These are phyloP conservation scores for Teratosphaeria viscida DNA, from an alignment of 2,329 filamentous ascomycete genomes.

Conservation along the genomic window DNA sequence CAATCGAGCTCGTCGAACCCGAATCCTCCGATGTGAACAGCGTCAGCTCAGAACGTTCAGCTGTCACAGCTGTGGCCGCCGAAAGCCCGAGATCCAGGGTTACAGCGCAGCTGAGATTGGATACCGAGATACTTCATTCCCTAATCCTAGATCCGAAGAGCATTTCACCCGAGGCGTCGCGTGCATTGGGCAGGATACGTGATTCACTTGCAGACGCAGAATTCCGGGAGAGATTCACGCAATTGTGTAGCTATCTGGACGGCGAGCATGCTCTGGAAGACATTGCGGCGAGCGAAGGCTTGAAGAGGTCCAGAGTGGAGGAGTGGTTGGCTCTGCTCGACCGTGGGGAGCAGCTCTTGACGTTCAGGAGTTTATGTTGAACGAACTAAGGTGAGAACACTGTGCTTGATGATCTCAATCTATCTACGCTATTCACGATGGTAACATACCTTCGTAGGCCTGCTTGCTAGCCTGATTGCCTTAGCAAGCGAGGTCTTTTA, in stretches of 20 bases:
- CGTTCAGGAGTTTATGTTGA: slow-evolving; percentile 1
- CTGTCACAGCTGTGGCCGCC: slow-evolving; percentile 8
- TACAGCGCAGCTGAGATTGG: background rate
- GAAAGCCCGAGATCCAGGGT: background rate
- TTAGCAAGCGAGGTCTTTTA: too few relatives aligned
- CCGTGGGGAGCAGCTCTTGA: slow-evolving; percentile 42
- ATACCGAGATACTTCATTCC: background rate
- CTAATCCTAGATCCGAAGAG: slow-evolving; percentile 14
- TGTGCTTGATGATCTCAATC: too few relatives aligned
- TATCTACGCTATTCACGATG: too few relatives aligned
- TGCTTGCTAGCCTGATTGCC: too few relatives aligned
- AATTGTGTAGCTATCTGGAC: slow-evolving; percentile 78
- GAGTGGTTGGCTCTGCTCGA: slow-evolving; percentile 52
- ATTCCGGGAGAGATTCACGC: slow-evolving; percentile 57
- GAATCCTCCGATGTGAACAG: slow-evolving; percentile 14
- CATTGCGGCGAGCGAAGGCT: slow-evolving; percentile 65
- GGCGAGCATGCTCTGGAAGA: slow-evolving; percentile 76
- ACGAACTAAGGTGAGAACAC: too few relatives aligned
- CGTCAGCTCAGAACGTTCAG: slow-evolving; percentile 17
- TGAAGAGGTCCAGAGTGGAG: slow-evolving; percentile 63
- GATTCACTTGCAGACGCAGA: slow-evolving; percentile 35
- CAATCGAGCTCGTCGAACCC: slow-evolving; percentile 9
- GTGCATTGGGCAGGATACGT: slow-evolving; percentile 6
- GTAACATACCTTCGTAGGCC: too few relatives aligned
- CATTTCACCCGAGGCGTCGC: slow-evolving; percentile 7